Percentiles rank a stretch among this genome's conserved stretches.
Evolutionary conservation across 2,329 filamentous ascomycete species (phyloP).

Genomic region (Hypomyces perniciosus): DNA sequence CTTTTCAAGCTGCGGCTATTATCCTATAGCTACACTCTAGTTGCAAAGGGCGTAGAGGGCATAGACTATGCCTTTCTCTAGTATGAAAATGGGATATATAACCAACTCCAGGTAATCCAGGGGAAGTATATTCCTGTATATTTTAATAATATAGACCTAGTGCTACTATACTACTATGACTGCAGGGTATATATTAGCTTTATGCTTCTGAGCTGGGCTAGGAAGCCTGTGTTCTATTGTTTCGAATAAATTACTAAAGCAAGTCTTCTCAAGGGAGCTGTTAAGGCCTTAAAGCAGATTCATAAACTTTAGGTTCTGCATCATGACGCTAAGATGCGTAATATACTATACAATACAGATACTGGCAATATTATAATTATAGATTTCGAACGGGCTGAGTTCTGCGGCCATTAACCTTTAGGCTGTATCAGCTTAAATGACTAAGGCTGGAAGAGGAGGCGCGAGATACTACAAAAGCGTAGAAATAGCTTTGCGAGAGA

Average conservation of each 20-base stretch:
- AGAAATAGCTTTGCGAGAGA: too few relatives aligned
- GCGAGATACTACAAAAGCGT: too few relatives aligned
- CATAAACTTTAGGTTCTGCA: constrained; percentile 21
- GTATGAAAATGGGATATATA: constrained; percentile 28
- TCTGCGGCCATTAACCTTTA: constrained; percentile 10
- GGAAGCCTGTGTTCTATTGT: constrained; percentile 8
- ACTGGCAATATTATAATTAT: constrained; percentile 24
- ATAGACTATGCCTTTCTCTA: constrained; percentile 17
- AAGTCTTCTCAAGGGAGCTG: constrained; percentile 4
- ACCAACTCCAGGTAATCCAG: constrained; percentile 24
- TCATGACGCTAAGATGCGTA: constrained; percentile 24
- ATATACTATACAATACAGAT: constrained; percentile 25
- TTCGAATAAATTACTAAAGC: background rate
- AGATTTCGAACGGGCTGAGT: constrained; percentile 26
- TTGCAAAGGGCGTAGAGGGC: constrained; percentile 33
- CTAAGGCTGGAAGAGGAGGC: too few relatives aligned
- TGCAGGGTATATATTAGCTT: constrained; percentile 25
- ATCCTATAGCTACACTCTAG: constrained; percentile 31
- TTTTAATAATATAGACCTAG: constrained; percentile 25
- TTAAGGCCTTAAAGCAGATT: constrained; percentile 10
- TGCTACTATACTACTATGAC: constrained; percentile 27
- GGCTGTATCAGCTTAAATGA: too few relatives aligned
- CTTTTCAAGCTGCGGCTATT: constrained; percentile 34
- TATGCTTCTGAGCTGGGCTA: constrained; percentile 28
- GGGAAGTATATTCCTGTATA: constrained; percentile 30